Evolutionary conservation across 768 basidiomycete genomes (phyloP), one percentile per base, ranked within the genome.

Genomic region (Hypholoma sublateritium): DNA sequence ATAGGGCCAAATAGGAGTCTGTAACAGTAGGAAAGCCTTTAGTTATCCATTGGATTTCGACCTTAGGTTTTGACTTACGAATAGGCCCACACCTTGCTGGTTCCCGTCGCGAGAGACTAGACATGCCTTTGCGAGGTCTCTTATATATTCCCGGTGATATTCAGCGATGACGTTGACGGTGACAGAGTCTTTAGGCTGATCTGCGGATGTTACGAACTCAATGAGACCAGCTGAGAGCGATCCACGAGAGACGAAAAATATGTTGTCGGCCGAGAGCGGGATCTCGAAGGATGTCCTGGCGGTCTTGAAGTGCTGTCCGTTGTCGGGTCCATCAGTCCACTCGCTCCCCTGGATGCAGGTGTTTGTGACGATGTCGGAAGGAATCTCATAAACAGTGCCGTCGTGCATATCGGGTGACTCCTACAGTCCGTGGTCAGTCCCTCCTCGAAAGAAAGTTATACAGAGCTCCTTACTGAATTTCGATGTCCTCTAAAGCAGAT

Each of bases 61-160:
- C n/a, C 16, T 8, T 4, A 46, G 9, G 28, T 3, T 41, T 41
- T 17, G 11, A 67, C 71, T 63, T 53, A 77, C 75, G 36, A 74
- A 73, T 21, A 75, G 66, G 1, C 74, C 74, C 34, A 75, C 66
- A 28, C 75, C 75, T 19, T 63, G 60, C 41, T 69, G 67, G n/a
- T 65, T 66, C 1, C 59, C 60, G 0, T 54, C 55, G 2, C 63
- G 63, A 6, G 46, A 57, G 13, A 72, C 37, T n/a, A 58, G 53
- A 51, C 75, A 77, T 3, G 64, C 72, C 34, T 69, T 67, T 9
- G 68, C 59, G 8, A 53, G 32, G 21, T 69, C 64, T 11, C 67
- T 62, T 9, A 61, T 46, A 12, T 46, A 46, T 4, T 53, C 47
- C 4, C 39, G 32, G 37, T 28, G 14, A 37, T 60, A 60, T 21